phyloP scores from a whole-genome alignment of 2,329 filamentous ascomycete species.

The Sarocladium kiliense region DNA sequence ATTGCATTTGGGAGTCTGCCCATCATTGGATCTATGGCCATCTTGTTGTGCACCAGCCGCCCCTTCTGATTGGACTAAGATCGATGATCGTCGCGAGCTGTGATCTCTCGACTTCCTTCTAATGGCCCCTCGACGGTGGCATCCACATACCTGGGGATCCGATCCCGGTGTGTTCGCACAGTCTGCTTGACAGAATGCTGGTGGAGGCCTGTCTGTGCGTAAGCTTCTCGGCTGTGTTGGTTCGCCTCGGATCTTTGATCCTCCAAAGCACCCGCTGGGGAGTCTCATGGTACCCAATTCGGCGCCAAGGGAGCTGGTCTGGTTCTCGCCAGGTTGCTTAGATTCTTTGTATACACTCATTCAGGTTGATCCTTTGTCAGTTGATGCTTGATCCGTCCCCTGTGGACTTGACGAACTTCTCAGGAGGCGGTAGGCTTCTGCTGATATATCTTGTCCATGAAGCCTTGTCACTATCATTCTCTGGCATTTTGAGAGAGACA shows the following conservation, averaged over 20 bases:
- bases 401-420: too few relatives aligned
- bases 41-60: background rate
- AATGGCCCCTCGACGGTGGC: background rate
- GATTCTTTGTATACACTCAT: background rate
- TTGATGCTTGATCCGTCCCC: too few relatives aligned
- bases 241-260: background rate
- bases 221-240: background rate
- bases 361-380: too few relatives aligned
- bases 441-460: too few relatives aligned
- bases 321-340: background rate
- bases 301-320: background rate
- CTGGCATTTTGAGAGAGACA: too few relatives aligned
- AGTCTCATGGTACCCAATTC: background rate
- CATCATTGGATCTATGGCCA: too few relatives aligned
- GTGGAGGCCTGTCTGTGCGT: background rate
- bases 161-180: background rate
- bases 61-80: background rate
- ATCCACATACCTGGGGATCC: background rate
- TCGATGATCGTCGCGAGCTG: background rate
- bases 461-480: too few relatives aligned
- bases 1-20: background rate
- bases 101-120: background rate
- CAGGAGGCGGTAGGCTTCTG: too few relatives aligned
- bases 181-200: background rate
- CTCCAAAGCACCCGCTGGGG: background rate